phyloP scores from a whole-genome alignment of 169 alveolate species.

The Amoebophrya sp. region DNA sequence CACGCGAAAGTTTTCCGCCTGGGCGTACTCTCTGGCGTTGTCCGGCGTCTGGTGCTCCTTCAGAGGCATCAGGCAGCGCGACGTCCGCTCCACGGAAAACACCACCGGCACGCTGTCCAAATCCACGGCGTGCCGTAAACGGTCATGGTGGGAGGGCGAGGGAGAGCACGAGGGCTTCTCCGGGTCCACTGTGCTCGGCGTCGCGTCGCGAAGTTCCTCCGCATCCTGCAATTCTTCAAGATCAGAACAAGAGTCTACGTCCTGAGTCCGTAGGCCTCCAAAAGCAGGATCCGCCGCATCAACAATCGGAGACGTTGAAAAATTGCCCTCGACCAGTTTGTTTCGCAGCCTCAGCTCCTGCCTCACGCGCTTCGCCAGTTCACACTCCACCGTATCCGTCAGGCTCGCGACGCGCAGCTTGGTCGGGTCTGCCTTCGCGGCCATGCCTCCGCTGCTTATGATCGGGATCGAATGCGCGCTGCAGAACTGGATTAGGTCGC shows the following conservation, averaged over 20 bases:
- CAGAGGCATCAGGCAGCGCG: constrained; percentile 40
- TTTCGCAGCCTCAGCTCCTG: constrained; percentile 34
- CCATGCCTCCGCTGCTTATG: constrained; percentile 53
- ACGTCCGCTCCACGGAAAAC: constrained; percentile 42
- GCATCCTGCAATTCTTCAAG: neutral
- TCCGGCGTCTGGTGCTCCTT: constrained; percentile 40
- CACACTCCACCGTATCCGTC: constrained; percentile 44
- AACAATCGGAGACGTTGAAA: neutral
- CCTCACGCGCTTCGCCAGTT: constrained; percentile 45
- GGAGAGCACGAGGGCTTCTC: too few species aligned
- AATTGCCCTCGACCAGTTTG: neutral
- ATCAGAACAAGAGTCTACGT: too few species aligned
- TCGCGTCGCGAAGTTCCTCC: neutral
- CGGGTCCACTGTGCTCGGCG: neutral
- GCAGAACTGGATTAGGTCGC: constrained; percentile 43
- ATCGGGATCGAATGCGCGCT: constrained; percentile 27
- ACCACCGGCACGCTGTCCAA: constrained; percentile 31
- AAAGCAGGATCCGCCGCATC: neutral
- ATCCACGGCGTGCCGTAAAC: neutral
- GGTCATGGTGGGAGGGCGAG: neutral
- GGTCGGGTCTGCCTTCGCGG: constrained; percentile 51
- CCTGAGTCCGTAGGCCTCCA: neutral
- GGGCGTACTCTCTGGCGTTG: constrained; percentile 41
- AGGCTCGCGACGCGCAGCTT: constrained; percentile 40
- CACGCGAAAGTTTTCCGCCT: constrained; percentile 39